phyloP scores from a whole-genome alignment of 2,329 filamentous ascomycete species.

The Colletotrichum viniferum region DNA sequence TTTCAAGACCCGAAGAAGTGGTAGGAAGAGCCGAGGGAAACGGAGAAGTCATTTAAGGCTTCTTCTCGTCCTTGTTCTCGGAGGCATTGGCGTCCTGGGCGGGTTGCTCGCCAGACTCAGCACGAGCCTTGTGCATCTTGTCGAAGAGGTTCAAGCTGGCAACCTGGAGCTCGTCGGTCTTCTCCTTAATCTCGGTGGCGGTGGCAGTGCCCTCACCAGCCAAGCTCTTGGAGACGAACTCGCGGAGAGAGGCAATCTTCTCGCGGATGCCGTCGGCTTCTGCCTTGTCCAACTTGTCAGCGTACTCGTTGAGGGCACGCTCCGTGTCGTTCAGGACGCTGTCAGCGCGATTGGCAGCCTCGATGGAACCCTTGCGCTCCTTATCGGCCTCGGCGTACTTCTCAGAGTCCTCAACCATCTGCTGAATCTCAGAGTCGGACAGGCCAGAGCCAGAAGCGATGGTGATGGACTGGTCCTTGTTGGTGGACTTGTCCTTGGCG shows the following conservation, averaged over 20 bases:
- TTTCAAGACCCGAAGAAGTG: neutral
- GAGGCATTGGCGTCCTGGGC: slow-evolving; percentile 62
- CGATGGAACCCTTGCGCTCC: slow-evolving; percentile 94
- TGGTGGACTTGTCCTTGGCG: slow-evolving; percentile 98
- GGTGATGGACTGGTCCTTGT: slow-evolving; percentile 99
- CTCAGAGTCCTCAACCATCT: slow-evolving; percentile 98
- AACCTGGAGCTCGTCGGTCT: slow-evolving; percentile 97
- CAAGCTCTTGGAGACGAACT: slow-evolving; percentile 94
- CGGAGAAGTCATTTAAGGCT: slow-evolving; percentile 56
- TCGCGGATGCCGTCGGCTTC: slow-evolving; percentile 93
- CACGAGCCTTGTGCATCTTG: slow-evolving; percentile 98
- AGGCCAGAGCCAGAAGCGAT: slow-evolving; percentile 98
- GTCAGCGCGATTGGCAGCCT: slow-evolving; percentile 97
- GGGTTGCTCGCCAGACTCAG: slow-evolving; percentile 65
- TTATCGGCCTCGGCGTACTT: slow-evolving; percentile 94
- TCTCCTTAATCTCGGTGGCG: slow-evolving; percentile 94
- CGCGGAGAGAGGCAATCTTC: slow-evolving; percentile 86
- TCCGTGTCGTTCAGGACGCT: slow-evolving; percentile 96
- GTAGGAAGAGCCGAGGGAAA: slow-evolving; percentile 21
- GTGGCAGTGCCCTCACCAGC: slow-evolving; percentile 86
- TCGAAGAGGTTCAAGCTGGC: slow-evolving; percentile 96
- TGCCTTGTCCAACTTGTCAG: slow-evolving; percentile 94
- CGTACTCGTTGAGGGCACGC: slow-evolving; percentile 96
- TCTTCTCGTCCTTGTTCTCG: slow-evolving; percentile 73
- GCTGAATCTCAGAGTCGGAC: slow-evolving; percentile 91